Evolutionary conservation across 2,329 filamentous ascomycete genomes (phyloP).

Genomic region (Trichophyton benhamiae): DNA sequence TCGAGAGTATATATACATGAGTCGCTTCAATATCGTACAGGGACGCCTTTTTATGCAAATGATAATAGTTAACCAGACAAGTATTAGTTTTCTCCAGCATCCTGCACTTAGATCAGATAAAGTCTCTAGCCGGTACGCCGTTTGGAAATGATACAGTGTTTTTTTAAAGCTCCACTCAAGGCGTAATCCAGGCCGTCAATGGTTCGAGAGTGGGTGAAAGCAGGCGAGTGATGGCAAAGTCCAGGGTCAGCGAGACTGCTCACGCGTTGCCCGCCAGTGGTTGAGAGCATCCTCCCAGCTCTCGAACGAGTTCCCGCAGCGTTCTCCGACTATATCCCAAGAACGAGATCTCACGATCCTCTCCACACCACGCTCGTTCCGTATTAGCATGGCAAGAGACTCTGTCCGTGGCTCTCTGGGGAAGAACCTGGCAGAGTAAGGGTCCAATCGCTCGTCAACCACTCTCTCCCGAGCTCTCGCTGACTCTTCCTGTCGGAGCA

Average conservation of each 20-base stretch:
- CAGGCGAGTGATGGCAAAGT: neutral
- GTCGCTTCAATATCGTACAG: neutral
- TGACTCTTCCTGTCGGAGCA: conserved; percentile 57
- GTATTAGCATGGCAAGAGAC: conserved; percentile 57
- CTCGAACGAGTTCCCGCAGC: conserved; percentile 51
- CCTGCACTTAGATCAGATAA: neutral
- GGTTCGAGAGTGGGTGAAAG: neutral
- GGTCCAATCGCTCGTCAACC: conserved; percentile 80
- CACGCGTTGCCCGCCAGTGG: conserved; percentile 43
- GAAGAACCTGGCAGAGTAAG: conserved; percentile 77
- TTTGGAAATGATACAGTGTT: neutral
- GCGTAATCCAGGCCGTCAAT: neutral
- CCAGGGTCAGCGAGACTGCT: neutral
- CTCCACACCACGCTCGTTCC: conserved; percentile 60
- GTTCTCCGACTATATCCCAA: conserved; percentile 64
- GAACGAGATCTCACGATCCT: conserved; percentile 67
- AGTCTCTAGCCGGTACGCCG: neutral
- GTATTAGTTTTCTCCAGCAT: neutral
- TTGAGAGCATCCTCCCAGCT: conserved; percentile 55
- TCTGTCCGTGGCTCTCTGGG: conserved; percentile 63
- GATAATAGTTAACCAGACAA: neutral
- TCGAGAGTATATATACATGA: neutral
- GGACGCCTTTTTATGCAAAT: neutral
- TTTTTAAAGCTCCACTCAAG: neutral
- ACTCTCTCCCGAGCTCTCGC: conserved; percentile 58